A percentile compares a stretch with the other conserved stretches of the same genome.
phyloP scores from a whole-genome alignment of 2,329 filamentous ascomycete genomes.

The Xylariaceae sp. region DNA sequence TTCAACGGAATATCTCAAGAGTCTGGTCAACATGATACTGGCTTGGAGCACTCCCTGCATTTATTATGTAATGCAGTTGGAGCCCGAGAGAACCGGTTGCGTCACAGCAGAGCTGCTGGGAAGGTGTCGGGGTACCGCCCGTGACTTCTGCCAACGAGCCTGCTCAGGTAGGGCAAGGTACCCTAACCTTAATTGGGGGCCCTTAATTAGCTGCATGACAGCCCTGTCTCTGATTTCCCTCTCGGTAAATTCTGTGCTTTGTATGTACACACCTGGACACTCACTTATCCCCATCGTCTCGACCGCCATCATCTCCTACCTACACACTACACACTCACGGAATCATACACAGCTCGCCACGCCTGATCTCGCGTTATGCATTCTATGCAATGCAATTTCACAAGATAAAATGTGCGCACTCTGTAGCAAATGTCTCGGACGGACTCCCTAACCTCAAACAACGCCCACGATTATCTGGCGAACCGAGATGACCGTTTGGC shows the following conservation, averaged over 20 bases:
- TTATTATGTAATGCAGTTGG: too few species aligned
- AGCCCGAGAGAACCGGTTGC: too few species aligned
- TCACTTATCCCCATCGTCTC: background rate
- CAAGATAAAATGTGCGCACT: conserved; percentile 1
- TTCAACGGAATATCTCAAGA: too few species aligned
- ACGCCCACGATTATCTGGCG: background rate
- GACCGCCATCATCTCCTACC: background rate
- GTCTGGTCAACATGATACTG: too few species aligned
- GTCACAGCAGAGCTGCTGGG: too few species aligned
- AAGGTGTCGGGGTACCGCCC: too few species aligned
- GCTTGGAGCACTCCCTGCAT: too few species aligned
- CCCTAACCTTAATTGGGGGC: background rate
- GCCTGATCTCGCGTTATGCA: conserved; percentile 3
- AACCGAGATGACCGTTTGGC: conserved; percentile 4
- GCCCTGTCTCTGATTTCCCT: background rate
- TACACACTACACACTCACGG: background rate
- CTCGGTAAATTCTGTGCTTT: background rate
- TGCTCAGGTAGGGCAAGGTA: background rate
- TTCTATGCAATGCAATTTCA: conserved; percentile 15
- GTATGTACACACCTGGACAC: background rate
- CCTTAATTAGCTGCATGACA: background rate
- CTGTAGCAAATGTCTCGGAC: background rate
- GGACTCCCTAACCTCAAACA: background rate
- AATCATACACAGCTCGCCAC: conserved; percentile 3
- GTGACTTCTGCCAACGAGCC: too few species aligned